These are phyloP conservation scores for Lobosporangium transversale DNA, from an alignment of 192 early-diverging fungal genomes.

Conservation along the genomic window DNA sequence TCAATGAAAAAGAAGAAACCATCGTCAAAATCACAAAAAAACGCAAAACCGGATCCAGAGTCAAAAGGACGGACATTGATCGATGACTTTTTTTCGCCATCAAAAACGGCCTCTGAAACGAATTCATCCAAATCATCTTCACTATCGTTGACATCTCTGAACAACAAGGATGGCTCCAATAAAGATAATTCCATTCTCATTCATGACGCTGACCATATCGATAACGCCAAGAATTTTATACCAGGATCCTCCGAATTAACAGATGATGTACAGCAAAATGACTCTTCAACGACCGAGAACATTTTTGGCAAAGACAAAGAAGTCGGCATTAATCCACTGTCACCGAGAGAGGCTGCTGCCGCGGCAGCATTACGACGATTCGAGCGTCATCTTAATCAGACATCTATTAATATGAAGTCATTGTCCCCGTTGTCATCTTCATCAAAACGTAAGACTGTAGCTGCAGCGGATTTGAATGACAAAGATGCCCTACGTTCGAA, in stretches of 20 bases:
- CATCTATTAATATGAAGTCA: neutral
- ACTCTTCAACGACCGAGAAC: too few species aligned
- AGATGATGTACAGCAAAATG: too few species aligned
- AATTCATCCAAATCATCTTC: neutral
- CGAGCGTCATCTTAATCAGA: neutral
- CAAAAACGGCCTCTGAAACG: neutral
- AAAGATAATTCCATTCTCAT: too few species aligned
- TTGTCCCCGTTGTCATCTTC: neutral
- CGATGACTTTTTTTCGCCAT: constrained; percentile 20
- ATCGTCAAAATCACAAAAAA: constrained; percentile 6
- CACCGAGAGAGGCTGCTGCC: constrained; percentile 20
- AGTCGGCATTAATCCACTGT: neutral
- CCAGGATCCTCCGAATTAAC: too few species aligned
- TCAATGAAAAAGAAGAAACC: constrained; percentile 33
- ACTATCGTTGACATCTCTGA: neutral
- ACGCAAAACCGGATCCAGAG: neutral
- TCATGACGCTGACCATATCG: too few species aligned
- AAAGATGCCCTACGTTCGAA: constrained; percentile 2
- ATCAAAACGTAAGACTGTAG: constrained; percentile 2
- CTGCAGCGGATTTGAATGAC: neutral
- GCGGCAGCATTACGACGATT: constrained; percentile 24
- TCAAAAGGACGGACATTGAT: constrained; percentile 19
- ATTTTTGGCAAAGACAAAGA: too few species aligned
- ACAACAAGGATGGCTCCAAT: too few species aligned
- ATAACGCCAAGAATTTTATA: too few species aligned